Percentiles rank a stretch among this genome's conserved stretches.
Evolutionary conservation across 2,329 filamentous ascomycete genomes (phyloP).

Genomic region (Aciculosporium take): DNA sequence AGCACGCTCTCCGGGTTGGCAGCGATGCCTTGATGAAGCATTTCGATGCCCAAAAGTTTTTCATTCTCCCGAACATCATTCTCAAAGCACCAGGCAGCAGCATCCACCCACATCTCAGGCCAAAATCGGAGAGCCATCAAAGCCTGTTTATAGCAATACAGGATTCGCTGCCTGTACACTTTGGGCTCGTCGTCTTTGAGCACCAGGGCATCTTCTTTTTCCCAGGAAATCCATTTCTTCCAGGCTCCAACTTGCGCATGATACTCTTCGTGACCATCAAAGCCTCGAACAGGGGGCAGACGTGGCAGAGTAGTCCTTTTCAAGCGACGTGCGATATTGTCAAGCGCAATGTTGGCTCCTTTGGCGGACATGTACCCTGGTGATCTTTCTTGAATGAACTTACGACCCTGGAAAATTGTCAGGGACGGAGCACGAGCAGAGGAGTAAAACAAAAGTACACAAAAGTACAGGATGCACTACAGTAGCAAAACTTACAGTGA

Average conservation of each 20-base stretch:
- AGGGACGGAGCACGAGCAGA: not conserved
- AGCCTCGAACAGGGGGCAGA: conserved; percentile 71
- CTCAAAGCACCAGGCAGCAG: conserved; percentile 80
- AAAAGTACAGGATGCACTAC: not conserved
- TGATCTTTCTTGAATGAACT: conserved; percentile 86
- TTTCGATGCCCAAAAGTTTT: conserved; percentile 50
- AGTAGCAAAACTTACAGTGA: conserved; percentile 49
- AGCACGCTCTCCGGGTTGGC: conserved; percentile 92
- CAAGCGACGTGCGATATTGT: conserved; percentile 69
- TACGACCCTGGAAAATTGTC: conserved; percentile 54
- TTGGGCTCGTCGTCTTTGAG: conserved; percentile 67
- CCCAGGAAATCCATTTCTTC: conserved; percentile 91
- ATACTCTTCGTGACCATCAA: conserved; percentile 76
- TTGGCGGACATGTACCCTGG: conserved; percentile 93
- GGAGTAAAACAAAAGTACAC: not conserved
- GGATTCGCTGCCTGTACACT: conserved; percentile 60
- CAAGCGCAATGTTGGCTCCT: conserved; percentile 77
- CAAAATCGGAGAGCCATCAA: conserved; percentile 88
- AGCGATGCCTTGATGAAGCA: conserved; percentile 67
- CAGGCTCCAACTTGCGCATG: conserved; percentile 72
- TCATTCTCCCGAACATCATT: conserved; percentile 54
- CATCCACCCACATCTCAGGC: conserved; percentile 92
- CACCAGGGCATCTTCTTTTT: conserved; percentile 82
- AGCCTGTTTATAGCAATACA: conserved; percentile 89
- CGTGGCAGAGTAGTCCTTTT: conserved; percentile 64